These are phyloP conservation scores for Neodidymelliopsis sp. DNA, from an alignment of 2,329 filamentous ascomycete genomes.

Conservation along the genomic window DNA sequence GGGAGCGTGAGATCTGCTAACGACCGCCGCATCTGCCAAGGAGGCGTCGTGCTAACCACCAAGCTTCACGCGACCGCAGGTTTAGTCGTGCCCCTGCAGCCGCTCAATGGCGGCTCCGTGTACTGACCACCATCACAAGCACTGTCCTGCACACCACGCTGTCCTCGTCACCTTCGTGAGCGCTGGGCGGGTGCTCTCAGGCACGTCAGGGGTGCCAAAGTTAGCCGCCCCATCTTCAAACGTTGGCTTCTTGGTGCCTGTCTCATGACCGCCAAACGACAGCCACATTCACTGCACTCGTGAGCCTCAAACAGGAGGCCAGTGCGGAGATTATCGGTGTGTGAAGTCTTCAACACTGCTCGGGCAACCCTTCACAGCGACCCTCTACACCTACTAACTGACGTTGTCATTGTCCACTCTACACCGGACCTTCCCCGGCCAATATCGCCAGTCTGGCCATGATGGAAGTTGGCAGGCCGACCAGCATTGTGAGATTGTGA, in stretches of 20 bases:
- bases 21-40: conserved; percentile 14
- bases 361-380: conserved; percentile 1
- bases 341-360: neutral
- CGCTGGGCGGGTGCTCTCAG: conserved; percentile 2
- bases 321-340: conserved; percentile 10
- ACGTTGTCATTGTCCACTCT: conserved; percentile 1
- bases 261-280: conserved; percentile 16
- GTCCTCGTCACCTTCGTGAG: neutral
- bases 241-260: conserved; percentile 7
- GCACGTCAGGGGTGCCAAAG: conserved; percentile 6
- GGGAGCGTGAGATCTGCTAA: conserved; percentile 6
- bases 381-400: neutral
- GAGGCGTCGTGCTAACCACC: conserved; percentile 4
- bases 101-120: conserved; percentile 5
- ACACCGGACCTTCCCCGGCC: conserved; percentile 3
- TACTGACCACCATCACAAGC: conserved; percentile 9
- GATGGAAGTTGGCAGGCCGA: neutral
- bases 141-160: neutral
- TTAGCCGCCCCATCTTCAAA: conserved; percentile 13
- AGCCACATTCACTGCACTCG: conserved; percentile 2
- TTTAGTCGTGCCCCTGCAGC: conserved; percentile 13
- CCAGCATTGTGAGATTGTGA: neutral
- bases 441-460: neutral
- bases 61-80: conserved; percentile 11
- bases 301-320: conserved; percentile 12